Evolutionary conservation across 192 early-diverging fungal species (phyloP).

Genomic region (Coemansia reversa): DNA sequence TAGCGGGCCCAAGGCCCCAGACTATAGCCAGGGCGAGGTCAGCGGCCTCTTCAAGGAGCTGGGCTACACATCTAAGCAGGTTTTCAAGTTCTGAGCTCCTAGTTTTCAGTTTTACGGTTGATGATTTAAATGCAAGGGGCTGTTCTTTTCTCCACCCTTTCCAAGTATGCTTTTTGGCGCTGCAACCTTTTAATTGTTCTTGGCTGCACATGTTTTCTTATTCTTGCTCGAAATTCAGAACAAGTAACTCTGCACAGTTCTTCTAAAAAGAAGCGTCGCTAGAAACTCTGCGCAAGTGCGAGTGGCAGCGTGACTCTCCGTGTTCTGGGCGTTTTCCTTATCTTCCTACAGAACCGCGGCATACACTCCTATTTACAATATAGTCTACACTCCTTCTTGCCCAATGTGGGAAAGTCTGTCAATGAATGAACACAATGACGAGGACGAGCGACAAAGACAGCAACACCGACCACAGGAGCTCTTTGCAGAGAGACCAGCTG

Average conservation of each 20-base stretch:
- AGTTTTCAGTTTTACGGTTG: background rate
- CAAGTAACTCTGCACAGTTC: background rate
- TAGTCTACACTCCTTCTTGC: background rate
- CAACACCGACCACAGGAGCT: slow-evolving; percentile 4
- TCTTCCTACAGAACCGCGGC: background rate
- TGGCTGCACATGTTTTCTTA: background rate
- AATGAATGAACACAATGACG: slow-evolving; percentile 21
- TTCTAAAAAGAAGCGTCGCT: background rate
- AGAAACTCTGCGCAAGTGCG: background rate
- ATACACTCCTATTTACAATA: background rate
- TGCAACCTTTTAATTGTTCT: background rate
- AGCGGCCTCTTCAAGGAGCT: slow-evolving; percentile 80
- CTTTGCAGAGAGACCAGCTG: slow-evolving; percentile 4
- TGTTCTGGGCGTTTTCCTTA: background rate
- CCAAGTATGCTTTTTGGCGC: background rate
- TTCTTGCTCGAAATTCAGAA: background rate
- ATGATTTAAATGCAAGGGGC: background rate
- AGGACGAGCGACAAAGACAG: slow-evolving; percentile 4
- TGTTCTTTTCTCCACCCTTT: background rate
- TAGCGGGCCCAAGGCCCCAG: slow-evolving; percentile 77
- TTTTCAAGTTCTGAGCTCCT: slow-evolving; percentile 73
- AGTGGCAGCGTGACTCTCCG: background rate
- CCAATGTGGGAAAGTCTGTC: slow-evolving; percentile 32
- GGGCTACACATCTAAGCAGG: slow-evolving; percentile 67
- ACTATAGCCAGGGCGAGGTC: slow-evolving; percentile 81